These are phyloP conservation scores for Penicillium concentricum DNA, from an alignment of 2,329 filamentous ascomycete species.

Conservation along the genomic window DNA sequence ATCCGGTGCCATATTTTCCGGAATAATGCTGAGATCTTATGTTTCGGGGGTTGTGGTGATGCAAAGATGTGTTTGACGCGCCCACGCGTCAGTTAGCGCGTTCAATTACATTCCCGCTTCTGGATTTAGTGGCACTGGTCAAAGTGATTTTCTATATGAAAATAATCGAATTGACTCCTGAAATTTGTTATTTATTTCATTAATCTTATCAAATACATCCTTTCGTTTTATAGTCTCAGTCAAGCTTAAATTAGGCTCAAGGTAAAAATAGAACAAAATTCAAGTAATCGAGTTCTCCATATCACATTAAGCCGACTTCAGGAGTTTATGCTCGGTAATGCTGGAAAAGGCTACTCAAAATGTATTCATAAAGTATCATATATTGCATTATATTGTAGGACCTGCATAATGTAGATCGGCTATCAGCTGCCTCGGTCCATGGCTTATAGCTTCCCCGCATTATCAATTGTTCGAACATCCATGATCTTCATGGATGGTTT, in stretches of 20 bases:
- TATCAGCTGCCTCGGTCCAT: conserved; percentile 21
- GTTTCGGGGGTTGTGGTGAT: conserved; percentile 4
- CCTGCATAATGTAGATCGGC: background rate
- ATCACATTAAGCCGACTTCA: background rate
- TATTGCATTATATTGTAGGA: background rate
- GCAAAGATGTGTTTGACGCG: conserved; percentile 16
- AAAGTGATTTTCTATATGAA: background rate
- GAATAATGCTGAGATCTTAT: background rate
- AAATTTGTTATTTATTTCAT: background rate
- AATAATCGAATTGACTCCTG: background rate
- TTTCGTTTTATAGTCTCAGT: background rate
- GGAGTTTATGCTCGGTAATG: background rate
- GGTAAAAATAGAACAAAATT: background rate
- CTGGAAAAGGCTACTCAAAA: background rate
- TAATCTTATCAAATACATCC: background rate
- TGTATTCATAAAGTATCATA: conserved; percentile 2
- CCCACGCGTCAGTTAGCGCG: conserved; percentile 26
- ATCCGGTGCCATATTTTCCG: conserved; percentile 19
- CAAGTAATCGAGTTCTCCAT: background rate
- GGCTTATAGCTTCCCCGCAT: background rate
- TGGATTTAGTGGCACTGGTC: conserved; percentile 6
- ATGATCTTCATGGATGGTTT: background rate
- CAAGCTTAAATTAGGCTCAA: background rate
- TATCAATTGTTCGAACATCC: background rate
- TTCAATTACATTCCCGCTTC: conserved; percentile 29